Evolutionary conservation across 2,329 filamentous ascomycete species (phyloP), one percentile per base, ranked within the genome.

Genomic region (Pyrenophora teres): DNA sequence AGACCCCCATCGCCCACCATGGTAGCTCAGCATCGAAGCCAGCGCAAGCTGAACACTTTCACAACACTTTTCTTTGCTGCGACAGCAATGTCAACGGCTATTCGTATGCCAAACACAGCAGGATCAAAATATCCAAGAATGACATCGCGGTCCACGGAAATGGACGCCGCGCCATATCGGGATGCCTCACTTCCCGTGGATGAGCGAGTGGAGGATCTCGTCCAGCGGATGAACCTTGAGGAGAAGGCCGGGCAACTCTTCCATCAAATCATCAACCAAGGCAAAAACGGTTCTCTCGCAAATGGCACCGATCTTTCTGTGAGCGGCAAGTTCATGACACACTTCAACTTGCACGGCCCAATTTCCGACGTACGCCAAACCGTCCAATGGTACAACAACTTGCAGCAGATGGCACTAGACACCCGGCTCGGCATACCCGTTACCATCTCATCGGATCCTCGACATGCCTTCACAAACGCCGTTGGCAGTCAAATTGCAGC

Each of bases 231-330:
- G 78, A 79, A 74, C 0, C 40, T 81, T 0, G 74, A 77, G 33
- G 78, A 81, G 55, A 81, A 80, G 49, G 78, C 76, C 2, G 78
- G 78, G 1, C 77, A 80, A 55, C 69, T 81, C 46, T 80, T 79
- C 57, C 77, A 80, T 49, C 68, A 70, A 16, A 71, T 71, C 45
- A 51, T 75, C 32, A 62, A 54, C 5, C 58, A 65, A 36, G 71
- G 70, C 1, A 46, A 61, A 6, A 74, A 75, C 39, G 71, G 67
- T 8, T 72, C 71, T 6, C 46, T 75, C 8, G 52, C 56, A 6
- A 71, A 69, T 37, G 60, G 55, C 7, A 75, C 74, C 0, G 65
- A 70, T 0, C 67, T 67, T 25, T 58, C 70, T 49, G 62, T 78
- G 15, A 61, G 63, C 15, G 64, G 70, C 15, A 73, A 74, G 40